phyloP scores from a whole-genome alignment of 371 early-diverging fungal genomes.

The Lichtheimia corymbifera region DNA sequence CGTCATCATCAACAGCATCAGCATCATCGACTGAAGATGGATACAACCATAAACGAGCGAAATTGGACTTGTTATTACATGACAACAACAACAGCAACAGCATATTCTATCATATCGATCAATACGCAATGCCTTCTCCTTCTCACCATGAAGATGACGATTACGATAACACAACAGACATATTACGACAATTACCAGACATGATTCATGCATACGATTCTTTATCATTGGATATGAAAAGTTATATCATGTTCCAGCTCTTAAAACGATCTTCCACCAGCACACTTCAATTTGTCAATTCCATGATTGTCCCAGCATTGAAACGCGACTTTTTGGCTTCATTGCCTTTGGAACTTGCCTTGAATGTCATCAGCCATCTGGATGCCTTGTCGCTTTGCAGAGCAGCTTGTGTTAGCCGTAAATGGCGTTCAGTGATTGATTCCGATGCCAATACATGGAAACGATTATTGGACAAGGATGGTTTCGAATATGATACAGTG shows the following conservation, averaged over 20 bases:
- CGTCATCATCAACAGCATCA: neutral
- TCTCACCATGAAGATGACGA: constrained; percentile 14
- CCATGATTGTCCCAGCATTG: constrained; percentile 77
- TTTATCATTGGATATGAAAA: constrained; percentile 31
- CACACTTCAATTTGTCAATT: constrained; percentile 83
- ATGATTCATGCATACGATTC: constrained; percentile 39
- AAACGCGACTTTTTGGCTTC: constrained; percentile 84
- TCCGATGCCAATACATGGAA: constrained; percentile 68
- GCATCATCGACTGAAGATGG: constrained; percentile 1
- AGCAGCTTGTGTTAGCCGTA: constrained; percentile 75
- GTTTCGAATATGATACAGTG: constrained; percentile 30
- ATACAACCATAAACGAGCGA: constrained; percentile 11
- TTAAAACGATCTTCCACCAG: constrained; percentile 40
- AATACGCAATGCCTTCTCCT: constrained; percentile 18
- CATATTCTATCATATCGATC: constrained; percentile 10
- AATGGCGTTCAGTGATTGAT: constrained; percentile 81
- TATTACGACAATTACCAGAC: constrained; percentile 18
- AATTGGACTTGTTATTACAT: constrained; percentile 3
- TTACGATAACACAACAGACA: neutral
- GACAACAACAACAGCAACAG: constrained; percentile 1
- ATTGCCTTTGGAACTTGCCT: constrained; percentile 77
- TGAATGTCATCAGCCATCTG: constrained; percentile 77
- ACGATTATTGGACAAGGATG: constrained; percentile 50
- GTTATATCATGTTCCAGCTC: constrained; percentile 44
- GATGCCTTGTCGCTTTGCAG: constrained; percentile 80